These are phyloP conservation scores for Juncus effusus DNA, from an alignment of 176 grass and related monocot genomes.

Conservation along the genomic window DNA sequence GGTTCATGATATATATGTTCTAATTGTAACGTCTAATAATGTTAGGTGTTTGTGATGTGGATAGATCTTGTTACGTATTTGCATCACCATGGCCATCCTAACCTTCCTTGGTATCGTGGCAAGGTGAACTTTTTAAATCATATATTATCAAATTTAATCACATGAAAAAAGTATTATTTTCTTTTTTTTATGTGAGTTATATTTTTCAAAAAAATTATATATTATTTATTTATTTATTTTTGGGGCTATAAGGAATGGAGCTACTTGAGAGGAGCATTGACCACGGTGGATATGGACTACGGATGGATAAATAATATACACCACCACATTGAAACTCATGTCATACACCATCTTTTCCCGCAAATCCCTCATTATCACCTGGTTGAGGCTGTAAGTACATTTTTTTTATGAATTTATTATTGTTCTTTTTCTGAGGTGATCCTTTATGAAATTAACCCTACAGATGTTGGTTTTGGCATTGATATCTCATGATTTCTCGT, in stretches of 20 bases:
- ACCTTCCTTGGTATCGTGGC: conserved; percentile 86
- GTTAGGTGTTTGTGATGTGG: conserved; percentile 91
- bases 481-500: no score
- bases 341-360: conserved; percentile 95
- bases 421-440: no score
- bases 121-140: conserved; percentile 30
- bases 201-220: background rate
- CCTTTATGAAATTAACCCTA: no score
- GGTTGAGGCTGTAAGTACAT: conserved; percentile 62
- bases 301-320: conserved; percentile 96
- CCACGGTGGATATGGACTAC: conserved; percentile 79
- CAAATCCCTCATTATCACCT: conserved; percentile 93
- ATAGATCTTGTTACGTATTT: conserved; percentile 83
- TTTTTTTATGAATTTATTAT: background rate
- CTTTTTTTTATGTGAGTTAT: no score
- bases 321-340: conserved; percentile 94
- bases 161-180: background rate
- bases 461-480: no score
- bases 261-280: conserved; percentile 79
- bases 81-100: conserved; percentile 70
- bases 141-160: background rate
- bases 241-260: conserved; percentile 62
- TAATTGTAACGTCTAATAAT: background rate
- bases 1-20: background rate
- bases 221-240: background rate